Evolutionary conservation across 768 basidiomycete genomes (phyloP), one percentile per base, ranked within the genome.

Genomic region (Leccinum ochraceum): DNA sequence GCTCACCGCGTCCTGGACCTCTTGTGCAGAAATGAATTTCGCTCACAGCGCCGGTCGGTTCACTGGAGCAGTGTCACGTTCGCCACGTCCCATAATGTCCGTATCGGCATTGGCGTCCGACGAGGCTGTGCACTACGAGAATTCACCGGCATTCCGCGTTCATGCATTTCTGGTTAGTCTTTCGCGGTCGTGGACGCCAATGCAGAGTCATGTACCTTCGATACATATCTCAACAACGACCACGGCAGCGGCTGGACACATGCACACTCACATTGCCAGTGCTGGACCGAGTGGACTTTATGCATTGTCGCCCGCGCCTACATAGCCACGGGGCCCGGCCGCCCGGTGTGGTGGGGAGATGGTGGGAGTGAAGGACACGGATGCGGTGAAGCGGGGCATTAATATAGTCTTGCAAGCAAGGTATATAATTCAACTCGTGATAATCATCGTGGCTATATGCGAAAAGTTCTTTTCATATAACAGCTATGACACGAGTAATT

Each of bases 1-100:
- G 8, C 53, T 57, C 2, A 55, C 22, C 3, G 37, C 28, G 17
- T 59, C 39, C 10, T 32, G 10, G 0, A 32, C 32, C 32, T 49
- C 8, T 46, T 22, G 9, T 50, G 28, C 59, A 89, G 89, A 90
- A 90, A 83, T 84, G 87, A n/a, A 74, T 75, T 22, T 80, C 79
- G 1, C 72, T 87, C 39, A 77, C 76, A 36, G 13, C 13, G 42
- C 70, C 66, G 30, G 54, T 78, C 10, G 71, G 69, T 37, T 6
- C 13, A 16, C 70, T 65, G 60, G 68, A 62, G 54, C 67, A 59
- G 51, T 61, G 50, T 67, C 34, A 36, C 10, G 62, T 30, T 2
- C 0, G 28, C 28, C 28, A 2, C 28, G 8, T 30, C 8, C 28
- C 28, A 30, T 9, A 30, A 30, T 8, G 28, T 30, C 28, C 28